Evolutionary conservation across 768 basidiomycete species (phyloP).

Genomic region (Coprinopsis cinerea): DNA sequence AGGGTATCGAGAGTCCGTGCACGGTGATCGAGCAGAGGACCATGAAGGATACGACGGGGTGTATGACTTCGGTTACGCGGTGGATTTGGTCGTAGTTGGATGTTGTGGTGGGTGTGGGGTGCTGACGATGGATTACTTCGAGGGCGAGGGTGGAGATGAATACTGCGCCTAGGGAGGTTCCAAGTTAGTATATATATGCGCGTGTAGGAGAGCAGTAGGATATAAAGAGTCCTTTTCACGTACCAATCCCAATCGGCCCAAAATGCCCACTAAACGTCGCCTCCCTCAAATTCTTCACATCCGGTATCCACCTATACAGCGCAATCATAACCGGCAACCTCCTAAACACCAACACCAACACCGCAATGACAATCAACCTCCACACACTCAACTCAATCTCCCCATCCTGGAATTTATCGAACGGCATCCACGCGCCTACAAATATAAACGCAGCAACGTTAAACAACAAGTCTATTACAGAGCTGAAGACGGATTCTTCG

Average conservation of each 20-base stretch:
- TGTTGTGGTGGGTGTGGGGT: slow-evolving; percentile 33
- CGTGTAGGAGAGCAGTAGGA: not conserved
- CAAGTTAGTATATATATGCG: not conserved
- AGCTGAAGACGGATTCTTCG: slow-evolving; percentile 91
- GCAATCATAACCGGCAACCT: slow-evolving; percentile 81
- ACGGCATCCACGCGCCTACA: slow-evolving; percentile 98
- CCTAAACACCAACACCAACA: slow-evolving; percentile 76
- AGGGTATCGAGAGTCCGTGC: slow-evolving; percentile 89
- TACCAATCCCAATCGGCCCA: slow-evolving; percentile 79
- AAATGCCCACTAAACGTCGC: slow-evolving; percentile 95
- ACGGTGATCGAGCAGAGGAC: slow-evolving; percentile 86
- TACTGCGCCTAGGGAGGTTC: slow-evolving; percentile 58
- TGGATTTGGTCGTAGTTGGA: slow-evolving; percentile 41
- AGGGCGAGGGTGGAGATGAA: slow-evolving; percentile 88
- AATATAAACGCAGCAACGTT: slow-evolving; percentile 94
- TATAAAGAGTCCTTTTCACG: slow-evolving; percentile 16
- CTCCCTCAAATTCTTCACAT: slow-evolving; percentile 91
- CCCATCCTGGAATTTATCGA: slow-evolving; percentile 65
- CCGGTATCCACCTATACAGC: slow-evolving; percentile 90
- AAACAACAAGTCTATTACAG: slow-evolving; percentile 94
- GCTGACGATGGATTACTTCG: slow-evolving; percentile 42
- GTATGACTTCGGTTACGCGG: slow-evolving; percentile 67
- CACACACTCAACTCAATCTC: slow-evolving; percentile 70
- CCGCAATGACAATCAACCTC: slow-evolving; percentile 78
- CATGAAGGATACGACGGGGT: slow-evolving; percentile 93